Percentiles rank a stretch among this genome's conserved stretches.
phyloP scores from a whole-genome alignment of 139 green algal genomes.

The Yamagishiella unicocca region DNA sequence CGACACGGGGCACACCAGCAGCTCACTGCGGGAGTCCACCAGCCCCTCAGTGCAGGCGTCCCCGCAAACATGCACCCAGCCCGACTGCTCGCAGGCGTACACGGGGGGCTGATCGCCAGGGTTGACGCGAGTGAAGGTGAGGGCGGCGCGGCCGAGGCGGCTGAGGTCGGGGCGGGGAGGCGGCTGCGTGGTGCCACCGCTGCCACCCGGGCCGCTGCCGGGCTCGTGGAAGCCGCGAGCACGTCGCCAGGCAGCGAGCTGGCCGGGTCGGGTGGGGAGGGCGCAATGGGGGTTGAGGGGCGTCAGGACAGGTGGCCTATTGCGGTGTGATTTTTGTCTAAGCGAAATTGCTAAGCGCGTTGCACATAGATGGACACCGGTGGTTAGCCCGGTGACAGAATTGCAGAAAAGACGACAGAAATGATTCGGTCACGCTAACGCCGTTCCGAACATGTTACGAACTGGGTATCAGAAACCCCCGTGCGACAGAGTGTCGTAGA shows the following conservation, averaged over 20 bases:
- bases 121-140: slow-evolving; percentile 43
- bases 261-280: not conserved
- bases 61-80: slow-evolving; percentile 42
- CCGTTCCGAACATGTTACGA: too few species aligned
- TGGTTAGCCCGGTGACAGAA: too few species aligned
- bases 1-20: slow-evolving; percentile 43
- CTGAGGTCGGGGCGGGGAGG: slow-evolving; percentile 20
- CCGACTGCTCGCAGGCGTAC: slow-evolving; percentile 36
- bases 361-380: too few species aligned
- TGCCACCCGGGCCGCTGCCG: not conserved
- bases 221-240: slow-evolving; percentile 11
- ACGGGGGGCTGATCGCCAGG: slow-evolving; percentile 34
- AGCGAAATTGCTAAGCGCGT: too few species aligned
- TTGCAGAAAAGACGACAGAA: too few species aligned
- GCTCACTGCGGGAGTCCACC: slow-evolving; percentile 38
- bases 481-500: too few species aligned
- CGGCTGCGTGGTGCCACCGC: not conserved
- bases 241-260: slow-evolving; percentile 34
- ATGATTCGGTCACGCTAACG: too few species aligned
- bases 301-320: too few species aligned
- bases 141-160: not conserved
- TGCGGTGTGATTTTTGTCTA: too few species aligned
- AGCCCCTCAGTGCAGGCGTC: slow-evolving; percentile 42
- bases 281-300: too few species aligned
- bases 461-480: too few species aligned